phyloP scores from a whole-genome alignment of 2,329 filamentous ascomycete species.

The Coleophoma crateriformis region DNA sequence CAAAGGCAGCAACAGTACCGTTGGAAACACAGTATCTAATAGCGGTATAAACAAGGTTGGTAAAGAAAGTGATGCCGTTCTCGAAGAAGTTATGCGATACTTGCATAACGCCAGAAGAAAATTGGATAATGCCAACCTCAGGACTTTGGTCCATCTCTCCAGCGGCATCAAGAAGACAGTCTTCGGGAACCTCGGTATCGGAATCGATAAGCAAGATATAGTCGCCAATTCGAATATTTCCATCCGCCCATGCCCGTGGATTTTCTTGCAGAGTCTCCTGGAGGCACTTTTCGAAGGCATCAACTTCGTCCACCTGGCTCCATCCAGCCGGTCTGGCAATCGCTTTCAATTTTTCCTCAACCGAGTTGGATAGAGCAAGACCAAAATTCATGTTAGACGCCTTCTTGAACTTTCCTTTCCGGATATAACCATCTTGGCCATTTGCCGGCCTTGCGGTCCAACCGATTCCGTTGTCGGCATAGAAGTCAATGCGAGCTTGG shows the following conservation, averaged over 20 bases:
- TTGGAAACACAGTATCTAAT: constrained; percentile 74
- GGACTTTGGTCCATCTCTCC: constrained; percentile 68
- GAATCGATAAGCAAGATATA: constrained; percentile 64
- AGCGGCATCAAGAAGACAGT: constrained; percentile 65
- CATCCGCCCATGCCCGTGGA: constrained; percentile 49
- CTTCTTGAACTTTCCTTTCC: constrained; percentile 63
- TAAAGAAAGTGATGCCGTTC: constrained; percentile 66
- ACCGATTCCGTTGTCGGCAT: constrained; percentile 51
- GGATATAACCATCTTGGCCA: constrained; percentile 34
- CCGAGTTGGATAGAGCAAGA: constrained; percentile 16
- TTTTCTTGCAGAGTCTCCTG: constrained; percentile 42
- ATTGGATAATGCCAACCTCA: constrained; percentile 68
- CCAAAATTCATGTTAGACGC: constrained; percentile 71
- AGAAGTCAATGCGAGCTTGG: constrained; percentile 45
- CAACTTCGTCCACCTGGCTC: constrained; percentile 30
- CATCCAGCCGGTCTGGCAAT: constrained; percentile 23
- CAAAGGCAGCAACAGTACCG: constrained; percentile 72
- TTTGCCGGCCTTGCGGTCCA: constrained; percentile 44
- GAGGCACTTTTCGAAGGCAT: constrained; percentile 38
- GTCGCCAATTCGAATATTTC: constrained; percentile 55
- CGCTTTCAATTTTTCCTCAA: constrained; percentile 47
- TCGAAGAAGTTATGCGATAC: constrained; percentile 69
- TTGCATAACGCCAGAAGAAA: constrained; percentile 72
- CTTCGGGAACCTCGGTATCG: constrained; percentile 61
- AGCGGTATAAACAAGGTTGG: constrained; percentile 69